Evolutionary conservation across 306 rosid genomes (phyloP).

Genomic region (Phaseolus lunatus): DNA sequence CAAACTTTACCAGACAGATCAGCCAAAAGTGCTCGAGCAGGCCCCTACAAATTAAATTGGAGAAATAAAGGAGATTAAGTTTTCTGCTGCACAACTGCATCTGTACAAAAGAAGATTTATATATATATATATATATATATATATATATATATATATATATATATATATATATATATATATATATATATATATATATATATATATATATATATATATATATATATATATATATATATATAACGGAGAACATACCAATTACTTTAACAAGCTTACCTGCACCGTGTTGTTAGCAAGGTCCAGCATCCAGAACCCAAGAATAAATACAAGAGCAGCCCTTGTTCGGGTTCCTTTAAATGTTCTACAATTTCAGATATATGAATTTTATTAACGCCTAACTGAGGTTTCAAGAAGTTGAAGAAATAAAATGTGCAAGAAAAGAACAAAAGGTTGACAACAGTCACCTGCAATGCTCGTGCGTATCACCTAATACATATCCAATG

Average conservation of each 20-base stretch:
- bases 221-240: no score
- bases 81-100: constrained; percentile 12
- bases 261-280: constrained; percentile 74
- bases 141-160: no score
- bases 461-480: constrained; percentile 95
- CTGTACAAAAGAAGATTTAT: constrained; percentile 19
- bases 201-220: no score
- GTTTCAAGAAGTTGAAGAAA: constrained; percentile 18
- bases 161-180: no score
- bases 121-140: no score
- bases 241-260: constrained; percentile 29
- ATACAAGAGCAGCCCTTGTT: constrained; percentile 83
- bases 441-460: constrained; percentile 53
- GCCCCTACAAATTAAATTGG: constrained; percentile 71
- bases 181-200: no score
- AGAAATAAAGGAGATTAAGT: constrained; percentile 36
- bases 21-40: constrained; percentile 99
- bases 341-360: constrained; percentile 93
- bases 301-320: constrained; percentile 97
- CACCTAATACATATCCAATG: constrained; percentile 91
- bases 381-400: constrained; percentile 34
- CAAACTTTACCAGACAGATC: constrained; percentile 79
- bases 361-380: constrained; percentile 48
- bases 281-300: constrained; percentile 99
- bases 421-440: constrained; percentile 40